phyloP scores from a whole-genome alignment of 2,329 filamentous ascomycete species.

The Penicillium corylophilum region DNA sequence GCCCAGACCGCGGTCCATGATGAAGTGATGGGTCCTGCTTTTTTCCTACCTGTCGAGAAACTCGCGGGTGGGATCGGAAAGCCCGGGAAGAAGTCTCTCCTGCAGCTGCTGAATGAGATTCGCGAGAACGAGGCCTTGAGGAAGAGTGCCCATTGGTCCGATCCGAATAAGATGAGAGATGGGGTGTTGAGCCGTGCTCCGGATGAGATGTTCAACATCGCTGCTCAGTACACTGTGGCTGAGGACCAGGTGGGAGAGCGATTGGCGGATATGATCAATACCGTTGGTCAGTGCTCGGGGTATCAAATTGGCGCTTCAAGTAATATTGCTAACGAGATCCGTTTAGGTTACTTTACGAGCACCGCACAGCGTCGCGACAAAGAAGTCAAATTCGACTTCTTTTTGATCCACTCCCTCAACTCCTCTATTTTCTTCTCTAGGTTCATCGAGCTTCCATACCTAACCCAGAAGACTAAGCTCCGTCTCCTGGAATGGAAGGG shows the following conservation, averaged over 20 bases:
- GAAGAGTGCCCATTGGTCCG: constrained; percentile 50
- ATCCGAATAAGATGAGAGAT: constrained; percentile 66
- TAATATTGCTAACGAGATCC: not conserved
- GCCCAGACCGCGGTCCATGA: constrained; percentile 73
- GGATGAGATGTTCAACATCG: constrained; percentile 62
- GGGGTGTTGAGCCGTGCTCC: constrained; percentile 65
- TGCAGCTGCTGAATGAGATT: constrained; percentile 63
- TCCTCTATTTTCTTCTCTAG: constrained; percentile 69
- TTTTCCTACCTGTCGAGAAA: constrained; percentile 49
- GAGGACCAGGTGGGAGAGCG: constrained; percentile 58
- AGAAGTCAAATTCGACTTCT: constrained; percentile 77
- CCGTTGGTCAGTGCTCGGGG: constrained; percentile 45
- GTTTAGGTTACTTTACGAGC: constrained; percentile 53
- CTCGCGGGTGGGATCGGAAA: constrained; percentile 32
- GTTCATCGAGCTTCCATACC: constrained; percentile 59
- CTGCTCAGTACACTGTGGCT: constrained; percentile 58
- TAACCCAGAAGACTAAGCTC: constrained; percentile 64
- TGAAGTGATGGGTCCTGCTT: constrained; percentile 50
- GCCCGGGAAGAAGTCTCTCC: constrained; percentile 44
- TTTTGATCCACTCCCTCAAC: constrained; percentile 75
- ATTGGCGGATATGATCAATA: constrained; percentile 69
- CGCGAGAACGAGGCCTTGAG: constrained; percentile 57
- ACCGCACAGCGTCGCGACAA: constrained; percentile 66
- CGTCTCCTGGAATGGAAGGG: constrained; percentile 81
- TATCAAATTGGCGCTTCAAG: too few species aligned